Evolutionary conservation across 164 flowering plant genomes (phyloP).

Genomic region (Euptelea pleiosperma): DNA sequence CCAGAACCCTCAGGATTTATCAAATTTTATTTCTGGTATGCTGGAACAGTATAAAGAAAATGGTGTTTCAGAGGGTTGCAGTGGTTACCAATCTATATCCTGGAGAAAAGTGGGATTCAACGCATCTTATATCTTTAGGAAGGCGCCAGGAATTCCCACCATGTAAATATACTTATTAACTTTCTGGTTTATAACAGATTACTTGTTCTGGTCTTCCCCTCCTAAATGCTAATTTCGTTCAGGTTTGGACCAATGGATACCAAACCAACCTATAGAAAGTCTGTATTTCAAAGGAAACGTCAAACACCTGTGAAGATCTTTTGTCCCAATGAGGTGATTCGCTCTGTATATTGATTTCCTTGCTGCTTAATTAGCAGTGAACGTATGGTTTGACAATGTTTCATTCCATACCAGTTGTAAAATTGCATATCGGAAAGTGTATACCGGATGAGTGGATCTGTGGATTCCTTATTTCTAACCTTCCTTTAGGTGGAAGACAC

Average conservation of each 20-base stretch:
- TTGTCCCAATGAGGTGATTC: conserved; percentile 26
- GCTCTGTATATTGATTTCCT: background rate
- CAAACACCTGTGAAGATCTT: conserved; percentile 5
- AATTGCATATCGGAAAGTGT: background rate
- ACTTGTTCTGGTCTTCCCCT: background rate
- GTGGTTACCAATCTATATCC: background rate
- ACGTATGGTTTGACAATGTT: background rate
- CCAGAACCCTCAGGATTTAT: conserved; percentile 13
- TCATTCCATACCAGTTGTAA: background rate
- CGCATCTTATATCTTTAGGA: conserved; percentile 21
- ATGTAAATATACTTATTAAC: conserved; percentile 19
- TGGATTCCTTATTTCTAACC: background rate
- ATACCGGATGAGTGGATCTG: background rate
- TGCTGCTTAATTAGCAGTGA: background rate
- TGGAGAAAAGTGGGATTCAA: conserved; percentile 26
- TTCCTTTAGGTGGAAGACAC: conserved; percentile 24
- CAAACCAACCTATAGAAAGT: conserved; percentile 22
- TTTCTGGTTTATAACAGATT: background rate
- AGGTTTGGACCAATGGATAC: conserved; percentile 32
- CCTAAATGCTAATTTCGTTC: conserved; percentile 5
- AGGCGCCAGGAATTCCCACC: conserved; percentile 19
- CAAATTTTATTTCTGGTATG: conserved; percentile 23
- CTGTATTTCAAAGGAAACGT: conserved; percentile 14
- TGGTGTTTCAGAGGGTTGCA: background rate
- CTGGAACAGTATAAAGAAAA: conserved; percentile 9